Percentiles rank a stretch among this genome's conserved stretches.
Conservation (phyloP, 1,139 yeast species). For the Eremothecium cymbalariae region DNA sequence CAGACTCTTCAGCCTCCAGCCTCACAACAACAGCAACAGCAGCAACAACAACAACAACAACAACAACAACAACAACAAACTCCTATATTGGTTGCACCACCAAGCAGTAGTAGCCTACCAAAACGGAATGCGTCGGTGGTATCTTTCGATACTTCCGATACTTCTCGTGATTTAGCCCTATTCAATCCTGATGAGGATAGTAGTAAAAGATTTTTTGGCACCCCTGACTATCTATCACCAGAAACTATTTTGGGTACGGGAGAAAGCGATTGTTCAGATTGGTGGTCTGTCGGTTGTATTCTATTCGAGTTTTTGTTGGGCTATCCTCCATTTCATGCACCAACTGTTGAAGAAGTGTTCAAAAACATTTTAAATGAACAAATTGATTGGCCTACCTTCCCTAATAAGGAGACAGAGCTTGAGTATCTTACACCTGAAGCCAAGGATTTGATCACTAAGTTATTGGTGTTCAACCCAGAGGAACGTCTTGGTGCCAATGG, state of each 20-base stretch:
- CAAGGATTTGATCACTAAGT: slow-evolving; percentile 56
- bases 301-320: slow-evolving; percentile 89
- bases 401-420: slow-evolving; percentile 44
- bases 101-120: slow-evolving; percentile 4
- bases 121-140: slow-evolving; percentile 8
- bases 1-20: slow-evolving; percentile 10
- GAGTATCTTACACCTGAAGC: slow-evolving; percentile 59
- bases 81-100: neutral
- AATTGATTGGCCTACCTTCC: slow-evolving; percentile 76
- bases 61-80: neutral
- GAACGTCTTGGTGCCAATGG: slow-evolving; percentile 69
- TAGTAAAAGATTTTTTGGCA: slow-evolving; percentile 72
- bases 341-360: slow-evolving; percentile 73
- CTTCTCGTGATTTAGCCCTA: slow-evolving; percentile 42
- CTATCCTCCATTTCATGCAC: slow-evolving; percentile 89
- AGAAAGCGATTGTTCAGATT: slow-evolving; percentile 83
- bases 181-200: slow-evolving; percentile 56
- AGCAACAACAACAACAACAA: slow-evolving; percentile 8
- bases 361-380: slow-evolving; percentile 64
- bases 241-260: slow-evolving; percentile 84
- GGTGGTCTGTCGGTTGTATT: slow-evolving; percentile 99
- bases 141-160: slow-evolving; percentile 10
- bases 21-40: slow-evolving; percentile 8
- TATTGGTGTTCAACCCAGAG: slow-evolving; percentile 56
- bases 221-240: slow-evolving; percentile 97